A percentile compares a stretch with the other conserved stretches of the same genome.
Evolutionary conservation across 1,284 basidiomycete genomes (phyloP).

Genomic region (Phlebopus sp.): DNA sequence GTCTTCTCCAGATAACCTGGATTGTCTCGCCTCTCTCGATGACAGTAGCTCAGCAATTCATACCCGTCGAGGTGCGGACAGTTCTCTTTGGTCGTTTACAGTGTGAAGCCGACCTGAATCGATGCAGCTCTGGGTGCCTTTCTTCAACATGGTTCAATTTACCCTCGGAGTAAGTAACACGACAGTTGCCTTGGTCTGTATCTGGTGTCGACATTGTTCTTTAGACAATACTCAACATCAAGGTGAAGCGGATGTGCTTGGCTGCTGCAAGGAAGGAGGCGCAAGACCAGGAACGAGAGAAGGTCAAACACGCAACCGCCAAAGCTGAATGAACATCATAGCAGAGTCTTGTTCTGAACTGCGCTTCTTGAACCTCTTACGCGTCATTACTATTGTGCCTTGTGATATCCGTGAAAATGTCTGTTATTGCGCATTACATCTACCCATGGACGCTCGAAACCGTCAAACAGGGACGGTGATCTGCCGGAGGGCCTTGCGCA

Average conservation of each 20-base stretch:
- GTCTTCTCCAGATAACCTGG: conserved; percentile 29
- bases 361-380: not conserved
- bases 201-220: conserved; percentile 1
- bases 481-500: conserved; percentile 43
- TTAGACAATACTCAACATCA: conserved; percentile 72
- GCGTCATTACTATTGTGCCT: not conserved
- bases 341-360: conserved; percentile 4
- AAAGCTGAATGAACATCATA: conserved; percentile 15
- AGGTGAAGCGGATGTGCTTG: conserved; percentile 59
- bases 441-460: conserved; percentile 35
- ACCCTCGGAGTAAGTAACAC: conserved; percentile 25
- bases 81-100: not conserved
- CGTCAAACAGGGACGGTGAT: conserved; percentile 42
- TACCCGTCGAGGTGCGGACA: conserved; percentile 30
- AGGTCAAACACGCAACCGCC: conserved; percentile 17
- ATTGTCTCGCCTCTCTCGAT: conserved; percentile 31
- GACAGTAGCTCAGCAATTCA: conserved; percentile 33
- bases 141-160: conserved; percentile 32
- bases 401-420: conserved; percentile 9
- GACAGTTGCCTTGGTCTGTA: not conserved
- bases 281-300: conserved; percentile 30
- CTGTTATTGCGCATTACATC: conserved; percentile 1
- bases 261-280: conserved; percentile 51
- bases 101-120: conserved; percentile 10
- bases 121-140: conserved; percentile 31